Percentiles rank a stretch among this genome's conserved stretches.
Conservation (phyloP, 371 early-diverging fungal genomes). For the Mortierella sp. region DNA sequence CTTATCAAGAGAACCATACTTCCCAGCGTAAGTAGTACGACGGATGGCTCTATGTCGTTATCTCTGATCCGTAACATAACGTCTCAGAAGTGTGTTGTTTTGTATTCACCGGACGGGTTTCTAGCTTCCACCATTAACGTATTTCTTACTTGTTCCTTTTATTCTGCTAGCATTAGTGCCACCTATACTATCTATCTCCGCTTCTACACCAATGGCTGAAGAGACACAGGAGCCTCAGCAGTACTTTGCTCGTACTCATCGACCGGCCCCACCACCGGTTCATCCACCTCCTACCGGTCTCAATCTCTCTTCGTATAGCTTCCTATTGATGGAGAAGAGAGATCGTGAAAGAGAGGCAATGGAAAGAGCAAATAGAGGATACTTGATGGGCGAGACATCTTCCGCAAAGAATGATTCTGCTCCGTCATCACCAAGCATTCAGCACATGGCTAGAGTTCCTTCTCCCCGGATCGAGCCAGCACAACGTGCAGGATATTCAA, state of each 20-base stretch:
- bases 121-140: neutral
- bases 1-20: slow-evolving; percentile 12
- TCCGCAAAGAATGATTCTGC: slow-evolving; percentile 22
- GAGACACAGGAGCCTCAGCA: slow-evolving; percentile 39
- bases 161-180: slow-evolving; percentile 18
- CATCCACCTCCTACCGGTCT: slow-evolving; percentile 48
- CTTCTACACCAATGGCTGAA: slow-evolving; percentile 41
- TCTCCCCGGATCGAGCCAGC: slow-evolving; percentile 32
- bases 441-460: slow-evolving; percentile 20
- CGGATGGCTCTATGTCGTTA: neutral
- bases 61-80: neutral
- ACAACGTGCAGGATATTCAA: neutral
- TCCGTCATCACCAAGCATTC: slow-evolving; percentile 18
- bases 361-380: slow-evolving; percentile 49
- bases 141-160: neutral
- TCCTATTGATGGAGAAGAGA: slow-evolving; percentile 53
- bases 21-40: slow-evolving; percentile 28
- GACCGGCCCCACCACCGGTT: slow-evolving; percentile 26
- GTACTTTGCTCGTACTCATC: slow-evolving; percentile 45
- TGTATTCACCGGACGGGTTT: no score
- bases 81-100: no score
- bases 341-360: slow-evolving; percentile 56
- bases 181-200: slow-evolving; percentile 45
- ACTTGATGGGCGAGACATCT: slow-evolving; percentile 27
- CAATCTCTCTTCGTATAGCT: slow-evolving; percentile 53